These are phyloP conservation scores for Krasilnikovozyma curviuscula DNA, from an alignment of 768 basidiomycete genomes.

Conservation along the genomic window DNA sequence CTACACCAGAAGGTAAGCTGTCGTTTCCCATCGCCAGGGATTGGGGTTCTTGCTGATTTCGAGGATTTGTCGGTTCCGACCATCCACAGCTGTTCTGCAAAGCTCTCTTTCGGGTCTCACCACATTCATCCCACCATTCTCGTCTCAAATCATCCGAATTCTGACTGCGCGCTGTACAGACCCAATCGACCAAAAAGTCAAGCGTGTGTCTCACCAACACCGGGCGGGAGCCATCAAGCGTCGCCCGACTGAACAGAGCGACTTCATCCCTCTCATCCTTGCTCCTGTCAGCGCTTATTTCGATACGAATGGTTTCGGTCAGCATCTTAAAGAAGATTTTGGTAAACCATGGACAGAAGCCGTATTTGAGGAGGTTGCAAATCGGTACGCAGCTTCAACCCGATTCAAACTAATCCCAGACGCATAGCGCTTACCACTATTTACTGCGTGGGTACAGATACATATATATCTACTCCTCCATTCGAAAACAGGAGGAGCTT, in stretches of 20 bases:
- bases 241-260: constrained; percentile 55
- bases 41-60: not conserved
- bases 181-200: constrained; percentile 58
- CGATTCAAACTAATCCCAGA: constrained; percentile 25
- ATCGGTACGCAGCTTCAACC: constrained; percentile 16
- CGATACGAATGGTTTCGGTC: constrained; percentile 32
- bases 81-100: constrained; percentile 28
- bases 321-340: constrained; percentile 38
- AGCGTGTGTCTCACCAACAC: constrained; percentile 76
- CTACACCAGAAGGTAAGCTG: constrained; percentile 37
- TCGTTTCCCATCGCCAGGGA: not conserved
- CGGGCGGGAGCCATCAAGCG: constrained; percentile 62
- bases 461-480: no score
- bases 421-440: constrained; percentile 48
- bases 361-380: constrained; percentile 40
- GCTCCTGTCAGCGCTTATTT: constrained; percentile 53
- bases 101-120: constrained; percentile 36
- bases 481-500: no score
- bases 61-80: not conserved
- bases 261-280: constrained; percentile 63
- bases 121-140: constrained; percentile 39
- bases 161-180: constrained; percentile 68
- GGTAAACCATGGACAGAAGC: constrained; percentile 29
- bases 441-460: constrained; percentile 29
- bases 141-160: constrained; percentile 46